Percentiles rank a stretch among this genome's conserved stretches.
phyloP scores from a whole-genome alignment of 305 asterid species.

The Solanum hybrid region DNA sequence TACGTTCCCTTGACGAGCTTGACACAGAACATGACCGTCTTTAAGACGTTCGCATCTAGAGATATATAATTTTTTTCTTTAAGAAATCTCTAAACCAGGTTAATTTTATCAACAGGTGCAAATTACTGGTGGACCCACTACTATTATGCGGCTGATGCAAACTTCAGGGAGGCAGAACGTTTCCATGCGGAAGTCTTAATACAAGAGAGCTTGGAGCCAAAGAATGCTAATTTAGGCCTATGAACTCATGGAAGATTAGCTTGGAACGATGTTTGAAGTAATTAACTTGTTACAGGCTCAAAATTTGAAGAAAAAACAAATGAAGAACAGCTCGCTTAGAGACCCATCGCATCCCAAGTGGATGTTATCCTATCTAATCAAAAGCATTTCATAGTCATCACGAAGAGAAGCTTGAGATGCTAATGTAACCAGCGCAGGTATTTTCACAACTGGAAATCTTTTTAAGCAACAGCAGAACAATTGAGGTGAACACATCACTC shows the following conservation, averaged over 20 bases:
- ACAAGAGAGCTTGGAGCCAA: background rate
- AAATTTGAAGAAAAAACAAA: background rate
- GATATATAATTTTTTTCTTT: too few species aligned
- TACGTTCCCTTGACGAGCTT: too few species aligned
- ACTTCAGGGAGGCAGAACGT: background rate
- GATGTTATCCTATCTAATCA: background rate
- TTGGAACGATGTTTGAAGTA: background rate
- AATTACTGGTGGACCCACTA: background rate
- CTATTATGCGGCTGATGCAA: background rate
- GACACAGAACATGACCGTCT: too few species aligned
- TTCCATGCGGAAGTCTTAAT: background rate
- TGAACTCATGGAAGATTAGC: background rate
- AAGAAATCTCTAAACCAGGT: too few species aligned
- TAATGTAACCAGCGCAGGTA: background rate
- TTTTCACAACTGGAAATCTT: background rate
- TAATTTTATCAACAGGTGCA: too few species aligned
- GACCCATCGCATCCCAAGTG: background rate
- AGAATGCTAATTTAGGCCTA: background rate
- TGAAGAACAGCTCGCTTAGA: background rate
- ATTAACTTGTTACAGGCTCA: background rate
- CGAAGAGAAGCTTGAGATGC: background rate
- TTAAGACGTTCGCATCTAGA: too few species aligned
- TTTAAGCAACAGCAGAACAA: background rate
- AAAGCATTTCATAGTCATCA: background rate
- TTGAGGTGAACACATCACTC: background rate